Evolutionary conservation across 345 rosid genomes (phyloP).

Genomic region (Noccaea caerulescens): DNA sequence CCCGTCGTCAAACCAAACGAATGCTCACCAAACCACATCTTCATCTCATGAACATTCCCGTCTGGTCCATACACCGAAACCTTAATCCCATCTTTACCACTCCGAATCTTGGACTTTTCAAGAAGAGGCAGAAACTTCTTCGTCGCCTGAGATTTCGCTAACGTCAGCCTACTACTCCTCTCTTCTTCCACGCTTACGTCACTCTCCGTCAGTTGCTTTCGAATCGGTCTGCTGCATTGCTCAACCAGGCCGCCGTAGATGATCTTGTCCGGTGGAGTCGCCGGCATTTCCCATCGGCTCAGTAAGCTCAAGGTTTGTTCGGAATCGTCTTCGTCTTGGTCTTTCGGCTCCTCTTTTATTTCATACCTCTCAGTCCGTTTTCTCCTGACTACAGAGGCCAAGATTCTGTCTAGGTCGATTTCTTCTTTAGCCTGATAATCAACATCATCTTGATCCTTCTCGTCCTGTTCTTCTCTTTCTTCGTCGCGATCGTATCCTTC

Average conservation of each 20-base stretch:
- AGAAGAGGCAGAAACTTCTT: not conserved
- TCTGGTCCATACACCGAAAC: slow-evolving; percentile 14
- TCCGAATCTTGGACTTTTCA: not conserved
- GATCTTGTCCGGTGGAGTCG: not conserved
- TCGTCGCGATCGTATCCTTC: too few species aligned
- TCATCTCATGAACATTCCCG: not conserved
- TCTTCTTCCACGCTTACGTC: not conserved
- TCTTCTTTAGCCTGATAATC: not conserved
- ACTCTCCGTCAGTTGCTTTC: not conserved
- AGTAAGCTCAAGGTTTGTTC: not conserved
- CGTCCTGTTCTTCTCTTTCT: not conserved
- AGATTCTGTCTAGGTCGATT: too few species aligned
- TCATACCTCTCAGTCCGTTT: not conserved
- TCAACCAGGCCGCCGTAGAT: not conserved
- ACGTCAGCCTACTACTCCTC: not conserved
- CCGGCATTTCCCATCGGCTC: not conserved
- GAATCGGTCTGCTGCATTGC: not conserved
- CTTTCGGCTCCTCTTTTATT: not conserved
- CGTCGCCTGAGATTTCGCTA: not conserved
- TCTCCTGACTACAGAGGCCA: too few species aligned
- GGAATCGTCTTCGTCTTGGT: not conserved
- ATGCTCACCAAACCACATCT: not conserved
- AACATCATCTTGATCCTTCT: not conserved
- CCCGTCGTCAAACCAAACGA: not conserved
- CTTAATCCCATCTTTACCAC: not conserved